Evolutionary conservation across 2,329 filamentous ascomycete genomes (phyloP), one percentile per base, ranked within the genome.

Genomic region (Epichloe festucae): DNA sequence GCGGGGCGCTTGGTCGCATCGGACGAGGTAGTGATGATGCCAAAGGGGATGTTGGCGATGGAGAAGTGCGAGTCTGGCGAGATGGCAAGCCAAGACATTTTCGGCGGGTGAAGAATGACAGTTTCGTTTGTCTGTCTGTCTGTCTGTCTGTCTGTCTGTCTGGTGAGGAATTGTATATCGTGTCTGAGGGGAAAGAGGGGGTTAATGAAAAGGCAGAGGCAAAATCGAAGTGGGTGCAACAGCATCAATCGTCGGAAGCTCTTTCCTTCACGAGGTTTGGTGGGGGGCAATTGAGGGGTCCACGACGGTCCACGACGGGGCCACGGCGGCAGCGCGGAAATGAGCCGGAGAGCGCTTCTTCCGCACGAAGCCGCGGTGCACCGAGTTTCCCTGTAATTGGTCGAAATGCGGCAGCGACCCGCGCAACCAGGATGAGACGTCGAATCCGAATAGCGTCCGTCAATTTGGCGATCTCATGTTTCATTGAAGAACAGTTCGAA

Each of bases 31-130:
- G 81, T 84, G 62, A 93, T 87, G 70, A 93, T 82, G 60, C 87
- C 87, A 62, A 91, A 91, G 1, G 87, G 87, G 50, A 93, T 84
- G 63, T 93, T 93, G 61, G 83, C 80, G 49, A 91, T 70, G 8
- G 86, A 88, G 68, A 90, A 90, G 59, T 61, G 58, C 14, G 58
- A 60, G 21, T 56, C 54, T 10, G 56, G 51, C 17, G 58, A 46
- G 51, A 64, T 58, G 43, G 55, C 35, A 35, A 64, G 56, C 62
- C 62, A 64, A 40, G 60, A 62, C 53, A 52, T 52, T 38, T 40
- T 50, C 27, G 27, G 8, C 27, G 3, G 27, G 27, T 10, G 27
- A 31, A 31, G 27, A 4, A 10, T 31, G 27, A 31, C 27, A 31
- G 3, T 31, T 31, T 31, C 27, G 27, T 31, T 31, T 31, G 8